Conservation (phyloP, 192 early-diverging fungal species). For the Spinellus fusiger region DNA sequence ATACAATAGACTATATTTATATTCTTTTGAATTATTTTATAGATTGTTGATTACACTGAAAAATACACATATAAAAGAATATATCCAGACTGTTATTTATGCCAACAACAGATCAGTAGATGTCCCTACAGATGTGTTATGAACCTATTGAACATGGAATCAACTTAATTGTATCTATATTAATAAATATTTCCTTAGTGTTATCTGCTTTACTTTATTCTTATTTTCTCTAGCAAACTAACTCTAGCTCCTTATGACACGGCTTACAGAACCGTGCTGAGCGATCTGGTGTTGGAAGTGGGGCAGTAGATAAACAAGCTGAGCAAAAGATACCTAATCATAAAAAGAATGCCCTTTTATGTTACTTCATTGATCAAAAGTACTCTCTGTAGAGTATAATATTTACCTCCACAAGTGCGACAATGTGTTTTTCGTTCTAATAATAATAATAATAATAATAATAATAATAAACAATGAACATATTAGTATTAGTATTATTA, state of each 20-base stretch:
- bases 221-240: too few relatives aligned
- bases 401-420: slow-evolving; percentile 47
- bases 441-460: background rate
- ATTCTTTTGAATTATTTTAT: too few relatives aligned
- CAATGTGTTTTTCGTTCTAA: slow-evolving; percentile 46
- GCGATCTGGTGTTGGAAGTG: slow-evolving; percentile 12
- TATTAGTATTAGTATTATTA: background rate
- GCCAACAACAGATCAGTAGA: too few relatives aligned
- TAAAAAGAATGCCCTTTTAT: background rate
- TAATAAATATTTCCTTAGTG: too few relatives aligned
- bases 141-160: too few relatives aligned
- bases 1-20: too few relatives aligned
- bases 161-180: too few relatives aligned
- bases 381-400: background rate
- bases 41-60: too few relatives aligned
- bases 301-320: slow-evolving; percentile 4
- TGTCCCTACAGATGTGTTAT: too few relatives aligned
- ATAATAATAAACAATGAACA: background rate
- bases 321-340: slow-evolving; percentile 14
- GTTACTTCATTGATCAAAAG: background rate
- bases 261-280: slow-evolving; percentile 14
- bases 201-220: too few relatives aligned
- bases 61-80: too few relatives aligned
- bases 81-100: too few relatives aligned
- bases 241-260: slow-evolving; percentile 4